Evolutionary conservation across 1,284 basidiomycete species (phyloP).

Genomic region (Sporisorium iseilematis-ciliati): DNA sequence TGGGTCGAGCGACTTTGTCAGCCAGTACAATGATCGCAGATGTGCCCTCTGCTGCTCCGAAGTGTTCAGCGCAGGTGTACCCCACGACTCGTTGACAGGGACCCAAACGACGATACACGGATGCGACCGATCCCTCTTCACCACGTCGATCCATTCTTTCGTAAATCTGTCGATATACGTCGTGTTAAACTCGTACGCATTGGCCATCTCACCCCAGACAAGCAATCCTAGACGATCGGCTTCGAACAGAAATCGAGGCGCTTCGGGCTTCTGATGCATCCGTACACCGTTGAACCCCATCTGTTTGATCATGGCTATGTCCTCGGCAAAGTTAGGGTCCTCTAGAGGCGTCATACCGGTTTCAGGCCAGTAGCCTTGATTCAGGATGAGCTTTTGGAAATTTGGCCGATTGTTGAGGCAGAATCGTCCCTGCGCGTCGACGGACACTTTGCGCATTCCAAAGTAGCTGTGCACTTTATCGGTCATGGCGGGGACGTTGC

Average conservation of each 20-base stretch:
- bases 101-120: slow-evolving; percentile 57
- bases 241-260: slow-evolving; percentile 33
- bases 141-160: slow-evolving; percentile 52
- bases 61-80: slow-evolving; percentile 34
- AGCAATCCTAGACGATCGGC: slow-evolving; percentile 51
- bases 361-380: slow-evolving; percentile 57
- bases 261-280: slow-evolving; percentile 56
- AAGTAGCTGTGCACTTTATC: slow-evolving; percentile 48
- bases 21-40: slow-evolving; percentile 41
- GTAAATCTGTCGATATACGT: slow-evolving; percentile 41
- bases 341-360: slow-evolving; percentile 38
- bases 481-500: background rate
- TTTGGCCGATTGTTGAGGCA: slow-evolving; percentile 55
- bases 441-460: slow-evolving; percentile 57
- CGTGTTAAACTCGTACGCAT: slow-evolving; percentile 50
- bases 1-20: slow-evolving; percentile 52
- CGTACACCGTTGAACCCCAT: slow-evolving; percentile 53
- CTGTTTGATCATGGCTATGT: slow-evolving; percentile 49
- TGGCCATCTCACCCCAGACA: slow-evolving; percentile 58
- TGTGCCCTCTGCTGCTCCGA: slow-evolving; percentile 38
- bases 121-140: slow-evolving; percentile 48
- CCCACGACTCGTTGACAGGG: slow-evolving; percentile 56
- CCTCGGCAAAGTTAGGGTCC: slow-evolving; percentile 20
- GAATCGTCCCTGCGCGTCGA: slow-evolving; percentile 45
- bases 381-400: slow-evolving; percentile 51